These are phyloP conservation scores for Eremothecium coryli DNA, from an alignment of 1,139 yeast species.

Conservation along the genomic window DNA sequence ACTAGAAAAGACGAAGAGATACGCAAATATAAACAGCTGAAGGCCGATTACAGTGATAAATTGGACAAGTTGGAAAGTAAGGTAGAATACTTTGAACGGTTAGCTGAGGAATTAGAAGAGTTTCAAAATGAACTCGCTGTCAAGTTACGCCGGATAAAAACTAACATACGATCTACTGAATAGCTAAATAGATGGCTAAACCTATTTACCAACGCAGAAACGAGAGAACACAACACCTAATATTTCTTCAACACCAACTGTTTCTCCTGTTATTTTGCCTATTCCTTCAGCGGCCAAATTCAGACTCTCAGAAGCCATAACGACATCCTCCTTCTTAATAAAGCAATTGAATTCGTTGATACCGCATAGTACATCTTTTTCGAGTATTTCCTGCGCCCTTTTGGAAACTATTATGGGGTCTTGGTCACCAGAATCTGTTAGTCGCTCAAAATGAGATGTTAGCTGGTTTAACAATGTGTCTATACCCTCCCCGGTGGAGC, in stretches of 20 bases:
- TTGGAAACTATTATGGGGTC: constrained; percentile 66
- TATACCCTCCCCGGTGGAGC: constrained; percentile 51
- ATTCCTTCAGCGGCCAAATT: constrained; percentile 74
- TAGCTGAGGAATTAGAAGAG: constrained; percentile 25
- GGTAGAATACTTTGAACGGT: constrained; percentile 19
- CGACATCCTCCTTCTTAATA: constrained; percentile 56
- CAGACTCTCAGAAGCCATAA: constrained; percentile 71
- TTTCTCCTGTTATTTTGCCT: constrained; percentile 84
- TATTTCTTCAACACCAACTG: constrained; percentile 83
- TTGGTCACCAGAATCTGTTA: constrained; percentile 39
- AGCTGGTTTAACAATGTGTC: constrained; percentile 35
- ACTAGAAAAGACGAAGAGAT: constrained; percentile 14
- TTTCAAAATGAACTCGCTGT: constrained; percentile 16
- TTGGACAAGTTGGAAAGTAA: constrained; percentile 17
- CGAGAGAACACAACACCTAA: constrained; percentile 83
- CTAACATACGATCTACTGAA: neutral
- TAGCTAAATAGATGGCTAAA: constrained; percentile 2
- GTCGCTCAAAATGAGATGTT: constrained; percentile 38
- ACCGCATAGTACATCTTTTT: constrained; percentile 65
- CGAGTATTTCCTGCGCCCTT: constrained; percentile 64
- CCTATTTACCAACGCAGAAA: constrained; percentile 85
- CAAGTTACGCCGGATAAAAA: constrained; percentile 2
- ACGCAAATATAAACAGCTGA: constrained; percentile 11
- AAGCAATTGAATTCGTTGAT: constrained; percentile 49
- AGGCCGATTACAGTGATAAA: constrained; percentile 10